Base-by-base conservation (phyloP, 768 basidiomycete species). In the Leccinum fibrillosum region DNA sequence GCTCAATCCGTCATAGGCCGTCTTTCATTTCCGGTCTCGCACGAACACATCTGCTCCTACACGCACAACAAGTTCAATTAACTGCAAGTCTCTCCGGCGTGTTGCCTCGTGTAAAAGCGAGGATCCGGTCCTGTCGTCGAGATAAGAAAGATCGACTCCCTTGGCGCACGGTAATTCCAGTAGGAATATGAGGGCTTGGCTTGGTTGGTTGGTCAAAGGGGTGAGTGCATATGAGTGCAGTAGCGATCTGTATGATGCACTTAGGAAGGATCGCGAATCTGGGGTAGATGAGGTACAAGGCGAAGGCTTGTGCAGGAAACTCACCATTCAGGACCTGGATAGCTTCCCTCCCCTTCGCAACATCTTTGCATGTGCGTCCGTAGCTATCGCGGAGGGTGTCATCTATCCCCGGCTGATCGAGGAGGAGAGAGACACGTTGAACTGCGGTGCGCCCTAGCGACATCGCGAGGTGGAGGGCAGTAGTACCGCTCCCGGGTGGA, bases 41-140 rank as follows among this genome's bases (percentile, higher is more conserved):
- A 89, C 86, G 66, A 95, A 95, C 4, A 95, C 89, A 67, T 95
- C 93, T 0, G 92, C 93, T 0, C 94, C 94, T 9, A 88, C 88
- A 25, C 88, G 82, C 2, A 94, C 84, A 0, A 86, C 88, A n/a
- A 93, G 80, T 66, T 96, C 91, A 30, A 96, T 83, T 19, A 96
- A 74, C 4, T 85, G 78, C 21, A 96, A 74, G 66, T 97, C 92
- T 58, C 87, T 87, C 15, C 93, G 80, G 35, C 82, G 77, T 0
- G 91, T 90, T 1, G 94, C 92, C 70, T 95, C 94, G 62, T 98
- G 95, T 1, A 98, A 77, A 5, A 97, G 72, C 0, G 90, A 85
- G 3, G 82, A 80, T 0, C 94, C 94, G 2, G 86, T 81, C n/a
- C 80, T 78, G 52, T 89, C 84, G 62, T 96, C 93, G 12, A 94